Conservation (phyloP, 2,329 filamentous ascomycete species). For the Magnaporthiopsis rhizophila region DNA sequence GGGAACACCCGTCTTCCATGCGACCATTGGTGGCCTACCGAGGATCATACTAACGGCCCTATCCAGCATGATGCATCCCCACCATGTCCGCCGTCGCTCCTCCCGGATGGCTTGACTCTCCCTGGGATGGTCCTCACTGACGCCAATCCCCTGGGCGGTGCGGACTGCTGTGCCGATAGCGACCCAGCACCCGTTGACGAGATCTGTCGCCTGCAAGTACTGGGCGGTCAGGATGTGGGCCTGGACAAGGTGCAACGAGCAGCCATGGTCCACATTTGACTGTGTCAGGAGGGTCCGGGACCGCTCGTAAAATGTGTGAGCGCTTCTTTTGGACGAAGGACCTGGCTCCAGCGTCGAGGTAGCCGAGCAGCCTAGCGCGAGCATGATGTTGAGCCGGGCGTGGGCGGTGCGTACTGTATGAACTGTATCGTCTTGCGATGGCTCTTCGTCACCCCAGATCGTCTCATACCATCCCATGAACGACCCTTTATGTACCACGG, state of each 20-base stretch:
- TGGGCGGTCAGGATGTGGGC: slow-evolving; percentile 7
- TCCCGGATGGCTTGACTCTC: slow-evolving; percentile 4
- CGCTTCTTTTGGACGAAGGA: slow-evolving; percentile 2
- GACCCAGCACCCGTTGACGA: slow-evolving; percentile 8
- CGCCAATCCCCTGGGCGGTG: slow-evolving; percentile 16
- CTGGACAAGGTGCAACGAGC: slow-evolving; percentile 7
- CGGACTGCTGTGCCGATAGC: slow-evolving; percentile 11
- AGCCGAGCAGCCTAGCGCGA: slow-evolving; percentile 7
- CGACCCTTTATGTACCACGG: slow-evolving; percentile 10
- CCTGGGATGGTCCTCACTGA: slow-evolving; percentile 12
- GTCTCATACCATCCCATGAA: slow-evolving; percentile 11
- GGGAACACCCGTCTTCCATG: slow-evolving; percentile 5
- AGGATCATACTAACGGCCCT: slow-evolving; percentile 4
- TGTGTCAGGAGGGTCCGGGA: slow-evolving; percentile 4
- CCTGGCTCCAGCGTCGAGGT: not conserved
- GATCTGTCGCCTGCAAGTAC: slow-evolving; percentile 7
- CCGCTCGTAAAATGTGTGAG: slow-evolving; percentile 6
- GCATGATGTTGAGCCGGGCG: slow-evolving; percentile 8
- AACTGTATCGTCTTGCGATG: not conserved
- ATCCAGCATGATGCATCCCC: slow-evolving; percentile 6
- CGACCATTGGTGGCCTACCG: slow-evolving; percentile 6
- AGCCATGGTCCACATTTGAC: slow-evolving; percentile 7
- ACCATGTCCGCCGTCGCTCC: slow-evolving; percentile 7
- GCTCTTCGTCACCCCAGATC: slow-evolving; percentile 9
- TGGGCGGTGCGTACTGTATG: slow-evolving; percentile 6